Evolutionary conservation across 192 early-diverging fungal genomes (phyloP), one percentile per base, ranked within the genome.

Genomic region (Mortierella hygrophila): DNA sequence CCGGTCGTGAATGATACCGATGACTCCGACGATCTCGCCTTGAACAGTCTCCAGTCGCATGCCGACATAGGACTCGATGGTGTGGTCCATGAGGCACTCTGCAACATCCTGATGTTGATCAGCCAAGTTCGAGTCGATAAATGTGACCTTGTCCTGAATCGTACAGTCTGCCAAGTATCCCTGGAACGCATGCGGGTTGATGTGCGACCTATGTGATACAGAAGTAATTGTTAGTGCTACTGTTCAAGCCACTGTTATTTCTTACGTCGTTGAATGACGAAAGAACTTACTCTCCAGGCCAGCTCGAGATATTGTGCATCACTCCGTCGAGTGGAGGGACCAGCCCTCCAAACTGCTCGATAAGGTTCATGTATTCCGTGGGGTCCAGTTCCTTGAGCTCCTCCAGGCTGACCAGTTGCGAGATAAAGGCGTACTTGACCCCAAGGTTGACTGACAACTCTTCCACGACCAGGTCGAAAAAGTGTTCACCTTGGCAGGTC

Each of bases 351-450:
- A 86, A 86, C 37, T 81, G 84, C 1, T 86, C 84, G 20, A 86
- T 81, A 65, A 86, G 29, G 54, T 78, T 86, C 71, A 73, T 70
- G 42, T 86, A 86, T 68, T 86, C 84, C 40, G 84, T 76, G 0
- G 84, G 84, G 44, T 86, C 84, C 70, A 86, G 44, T 47, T 86
- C 84, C 72, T 86, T 86, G 75, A 86, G 84, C 41, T 86, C 84
- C 0, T 86, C 84, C 52, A 86, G 54, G 41, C 79, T 86, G 20
- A 86, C 84, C 1, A 86, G 72, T 60, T 86, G 84, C 8, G 84
- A 86, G 40, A 86, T 75, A 38, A 86, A 86, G 4, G 79, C 79
- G 63, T 86, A 86, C 63, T 86, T 86, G 71, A 86, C 84, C 1
- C 84, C 84, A 23, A 86, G 57, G 42, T 81, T 32, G 29, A 81